Evolutionary conservation across 208 protist species (phyloP).

Genomic region (Trichomonas vaginalis): DNA sequence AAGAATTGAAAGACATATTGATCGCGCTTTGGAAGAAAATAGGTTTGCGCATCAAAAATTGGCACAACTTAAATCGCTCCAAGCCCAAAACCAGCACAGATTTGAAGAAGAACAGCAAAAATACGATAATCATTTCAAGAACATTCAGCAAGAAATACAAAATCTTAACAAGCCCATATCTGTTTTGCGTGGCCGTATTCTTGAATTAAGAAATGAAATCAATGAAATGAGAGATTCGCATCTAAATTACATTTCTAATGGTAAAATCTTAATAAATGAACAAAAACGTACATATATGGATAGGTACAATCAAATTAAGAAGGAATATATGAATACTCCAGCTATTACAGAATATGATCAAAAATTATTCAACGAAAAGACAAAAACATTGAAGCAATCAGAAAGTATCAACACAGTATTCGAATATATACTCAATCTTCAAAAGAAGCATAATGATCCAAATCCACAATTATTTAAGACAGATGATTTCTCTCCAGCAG

Average conservation of each 20-base stretch:
- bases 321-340: neutral
- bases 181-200: neutral
- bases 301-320: neutral
- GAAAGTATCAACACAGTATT: neutral
- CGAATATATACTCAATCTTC: neutral
- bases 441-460: neutral
- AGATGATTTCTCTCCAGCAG: neutral
- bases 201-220: neutral
- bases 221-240: neutral
- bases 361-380: neutral
- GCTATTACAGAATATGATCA: neutral
- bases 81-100: neutral
- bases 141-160: neutral
- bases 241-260: neutral
- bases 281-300: neutral
- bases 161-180: neutral
- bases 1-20: neutral
- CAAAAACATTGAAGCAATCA: neutral
- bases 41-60: neutral
- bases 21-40: neutral
- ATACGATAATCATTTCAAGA: neutral
- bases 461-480: neutral
- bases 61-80: neutral
- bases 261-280: neutral
- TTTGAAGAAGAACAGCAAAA: neutral